Evolutionary conservation across 2,329 filamentous ascomycete genomes (phyloP), one percentile per base, ranked within the genome.

Genomic region (Lecanosticta acicola): DNA sequence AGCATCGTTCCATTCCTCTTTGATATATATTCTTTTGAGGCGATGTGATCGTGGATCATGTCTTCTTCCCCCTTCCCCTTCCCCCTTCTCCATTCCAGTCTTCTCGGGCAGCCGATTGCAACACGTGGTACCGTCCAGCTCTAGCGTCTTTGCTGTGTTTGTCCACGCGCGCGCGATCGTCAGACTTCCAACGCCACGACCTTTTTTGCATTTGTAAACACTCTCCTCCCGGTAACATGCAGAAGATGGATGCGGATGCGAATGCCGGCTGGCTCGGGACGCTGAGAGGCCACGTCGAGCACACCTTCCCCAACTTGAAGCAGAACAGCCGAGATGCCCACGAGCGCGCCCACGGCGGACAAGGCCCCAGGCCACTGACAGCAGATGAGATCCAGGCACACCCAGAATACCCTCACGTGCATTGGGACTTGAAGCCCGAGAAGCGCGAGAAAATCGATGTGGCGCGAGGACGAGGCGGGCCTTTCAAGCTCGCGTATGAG

Each of bases 401-500:
- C 58, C 82, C 83, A 0, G 80, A 85, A 39, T 90, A 79, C 58
- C 69, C 75, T 3, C 77, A 83, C 39, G 77, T 79, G 1, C 71
- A 81, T 65, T 90, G 84, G 83, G 71, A 78, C 20, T 77, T 94
- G 17, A 75, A 81, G 57, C 83, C 87, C 3, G 75, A 80, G 39
- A 71, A 73, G 33, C 73, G 76, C 40, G 87, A 83, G 3, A 75
- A 74, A 35, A 61, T 79, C 4, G 67, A 78, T 2, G 85, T 87
- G 20, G 87, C 84, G n/a, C 71, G 76, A 45, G 78, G 71, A 32
- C 77, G 85, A 57, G 84, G 87, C 52, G 87, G 86, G 1, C 87
- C 87, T 16, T 71, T 94, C 54, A 77, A 84, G 37, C 80, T 94
- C 42, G 74, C 79, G 43, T 94, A 86, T 75, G 85, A 93, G 66